Conservation (phyloP, 2,329 filamentous ascomycete genomes). For the Aspergillus fijiensis region DNA sequence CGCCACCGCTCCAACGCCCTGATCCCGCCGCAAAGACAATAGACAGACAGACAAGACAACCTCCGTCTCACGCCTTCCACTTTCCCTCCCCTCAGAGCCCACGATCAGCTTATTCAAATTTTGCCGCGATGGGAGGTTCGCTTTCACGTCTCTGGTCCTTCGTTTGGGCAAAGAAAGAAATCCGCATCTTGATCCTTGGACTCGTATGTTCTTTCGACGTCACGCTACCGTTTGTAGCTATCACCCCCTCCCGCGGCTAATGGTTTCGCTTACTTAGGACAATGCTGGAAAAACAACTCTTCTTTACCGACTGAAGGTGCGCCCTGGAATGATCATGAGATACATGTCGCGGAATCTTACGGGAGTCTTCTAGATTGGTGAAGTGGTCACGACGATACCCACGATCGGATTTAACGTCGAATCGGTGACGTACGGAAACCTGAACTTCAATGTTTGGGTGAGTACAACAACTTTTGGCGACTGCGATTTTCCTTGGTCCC, state of each 20-base stretch:
- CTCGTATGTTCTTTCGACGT: constrained; percentile 61
- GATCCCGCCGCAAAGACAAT: neutral
- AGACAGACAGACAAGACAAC: neutral
- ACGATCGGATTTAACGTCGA: constrained; percentile 99
- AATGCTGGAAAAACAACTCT: constrained; percentile 98
- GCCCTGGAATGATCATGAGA: constrained; percentile 1
- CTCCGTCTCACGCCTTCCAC: neutral
- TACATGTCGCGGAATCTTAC: neutral
- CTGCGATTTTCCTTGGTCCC: neutral
- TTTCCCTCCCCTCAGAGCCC: constrained; percentile 1
- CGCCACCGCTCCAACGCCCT: constrained; percentile 1
- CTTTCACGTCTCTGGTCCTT: constrained; percentile 65
- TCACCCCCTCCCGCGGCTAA: constrained; percentile 12
- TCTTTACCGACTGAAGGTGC: constrained; percentile 90
- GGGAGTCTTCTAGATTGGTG: constrained; percentile 69
- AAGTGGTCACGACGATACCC: constrained; percentile 98
- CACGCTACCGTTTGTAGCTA: constrained; percentile 10
- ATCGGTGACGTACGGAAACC: constrained; percentile 95
- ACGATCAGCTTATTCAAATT: neutral
- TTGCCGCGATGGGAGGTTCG: constrained; percentile 54
- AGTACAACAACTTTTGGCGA: constrained; percentile 27
- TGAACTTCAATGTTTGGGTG: constrained; percentile 99
- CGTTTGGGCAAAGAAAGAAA: constrained; percentile 94
- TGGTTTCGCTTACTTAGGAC: constrained; percentile 59
- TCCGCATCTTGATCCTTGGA: constrained; percentile 89